phyloP scores from a whole-genome alignment of 495 filamentous ascomycete genomes.

The Neurospora sp. region DNA sequence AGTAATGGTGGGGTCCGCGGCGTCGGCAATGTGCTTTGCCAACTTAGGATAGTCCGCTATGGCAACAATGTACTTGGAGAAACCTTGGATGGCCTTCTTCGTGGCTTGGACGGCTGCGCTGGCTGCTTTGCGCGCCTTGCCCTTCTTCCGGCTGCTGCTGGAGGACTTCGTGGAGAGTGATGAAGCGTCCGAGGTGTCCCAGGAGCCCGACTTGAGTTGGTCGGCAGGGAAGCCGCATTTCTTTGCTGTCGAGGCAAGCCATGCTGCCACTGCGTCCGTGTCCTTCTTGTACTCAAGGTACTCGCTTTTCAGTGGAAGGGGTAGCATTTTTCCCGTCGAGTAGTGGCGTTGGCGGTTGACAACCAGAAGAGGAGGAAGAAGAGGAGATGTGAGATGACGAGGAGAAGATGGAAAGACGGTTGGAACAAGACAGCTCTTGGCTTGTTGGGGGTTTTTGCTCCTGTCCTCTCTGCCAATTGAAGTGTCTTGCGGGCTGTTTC shows the following conservation, averaged over 20 bases:
- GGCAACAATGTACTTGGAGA: constrained; percentile 23
- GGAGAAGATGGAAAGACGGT: neutral
- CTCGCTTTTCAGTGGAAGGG: constrained; percentile 25
- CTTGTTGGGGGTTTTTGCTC: neutral
- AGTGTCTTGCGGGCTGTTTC: neutral
- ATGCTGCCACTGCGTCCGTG: constrained; percentile 36
- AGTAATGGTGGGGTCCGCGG: constrained; percentile 8
- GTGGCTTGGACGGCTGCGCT: neutral
- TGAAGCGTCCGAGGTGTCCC: neutral
- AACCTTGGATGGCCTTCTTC: neutral
- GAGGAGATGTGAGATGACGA: neutral
- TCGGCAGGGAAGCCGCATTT: constrained; percentile 22
- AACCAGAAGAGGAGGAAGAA: neutral
- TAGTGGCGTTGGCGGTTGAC: neutral
- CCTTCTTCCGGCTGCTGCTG: constrained; percentile 18
- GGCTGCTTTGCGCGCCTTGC: constrained; percentile 23
- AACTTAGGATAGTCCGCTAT: constrained; percentile 29
- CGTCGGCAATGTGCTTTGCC: constrained; percentile 25
- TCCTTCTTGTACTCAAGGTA: constrained; percentile 42
- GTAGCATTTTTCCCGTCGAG: constrained; percentile 15
- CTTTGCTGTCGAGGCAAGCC: constrained; percentile 39
- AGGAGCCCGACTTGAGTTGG: constrained; percentile 2
- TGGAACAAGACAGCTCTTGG: neutral
- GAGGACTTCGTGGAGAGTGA: neutral
- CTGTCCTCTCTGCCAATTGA: neutral